Evolutionary conservation across 495 filamentous ascomycete species (phyloP), one percentile per base, ranked within the genome.

Genomic region (Mytilinidion resinicola): DNA sequence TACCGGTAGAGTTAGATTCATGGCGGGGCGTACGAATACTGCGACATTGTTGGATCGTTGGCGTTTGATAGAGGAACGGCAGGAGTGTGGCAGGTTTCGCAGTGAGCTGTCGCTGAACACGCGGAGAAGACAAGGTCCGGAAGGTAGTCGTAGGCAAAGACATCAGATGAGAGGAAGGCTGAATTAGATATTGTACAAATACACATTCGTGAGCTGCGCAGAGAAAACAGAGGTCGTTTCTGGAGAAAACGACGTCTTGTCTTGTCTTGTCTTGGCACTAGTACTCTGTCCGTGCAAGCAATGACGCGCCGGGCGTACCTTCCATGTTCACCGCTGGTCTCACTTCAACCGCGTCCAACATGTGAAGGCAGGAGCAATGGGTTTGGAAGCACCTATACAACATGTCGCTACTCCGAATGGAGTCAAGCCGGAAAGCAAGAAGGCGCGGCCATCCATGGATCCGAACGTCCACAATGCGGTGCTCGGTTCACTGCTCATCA

Each of bases 41-140:
- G 9, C 39, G 57, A 33, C 34, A 66, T 46, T 62, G 58, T 54
- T 49, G 63, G 20, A 57, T 59, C 25, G 59, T 77, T 70, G 53
- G 72, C 62, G 86, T 89, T 53, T 86, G 82, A 68, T 89, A 90
- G 8, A 91, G 78, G 49, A 90, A 88, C 0, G 85, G 82, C 11
- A 80, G 66, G 6, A 80, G 15, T 68, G 65, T 73, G 3, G 14
- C 12, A 49, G 8, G 46, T 49, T 49, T 20, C 21, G 46, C 9
- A 12, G 14, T 30, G 4, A 49, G 46, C 20, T 1, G 21, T n/a
- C 46, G 9, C 6, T 30, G 21, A 7, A 33, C 1, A 10, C 21
- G 33, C 3, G 15, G 15, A 4, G 46, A 25, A 12, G 21, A 49
- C 12, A 49, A 14, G 4, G 17, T 25, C 8, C 46, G 46, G 25